Evolutionary conservation across 495 filamentous ascomycete genomes (phyloP), one percentile per base, ranked within the genome.

Genomic region (Talaromyces liani): DNA sequence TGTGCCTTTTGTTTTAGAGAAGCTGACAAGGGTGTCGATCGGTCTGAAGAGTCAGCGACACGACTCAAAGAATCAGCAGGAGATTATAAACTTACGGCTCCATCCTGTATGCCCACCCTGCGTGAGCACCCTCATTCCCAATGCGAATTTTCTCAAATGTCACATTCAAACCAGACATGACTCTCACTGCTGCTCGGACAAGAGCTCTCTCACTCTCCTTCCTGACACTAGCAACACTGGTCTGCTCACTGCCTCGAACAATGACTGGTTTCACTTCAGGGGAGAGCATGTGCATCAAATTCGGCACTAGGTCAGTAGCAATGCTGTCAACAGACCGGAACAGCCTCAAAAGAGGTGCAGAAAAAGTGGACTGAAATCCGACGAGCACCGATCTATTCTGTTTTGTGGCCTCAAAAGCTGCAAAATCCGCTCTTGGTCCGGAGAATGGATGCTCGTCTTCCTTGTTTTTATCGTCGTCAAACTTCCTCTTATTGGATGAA

Each of bases 251-350:
- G 36, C 88, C 88, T 27, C 89, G 86, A 4, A 98, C 84, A 55
- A 97, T 83, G n/a, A 97, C 89, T 0, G 95, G 94, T 66, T 92
- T 97, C 59, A 98, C 85, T 56, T 92, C 88, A 2, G 94, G 94
- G 1, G 92, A 88, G 20, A 98, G 77, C 70, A 98, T 88, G 47
- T 87, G 86, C 55, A 90, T 77, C 2, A 97, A 79, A 71, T 90
- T 91, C 2, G 94, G 94, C 6, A 97, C 70, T 33, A 98, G 84
- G 57, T 96, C 93, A 0, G 84, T 88, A 2, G 89, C 84, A 5
- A 98, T 78, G 57, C 86, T 83, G 60, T 91, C 86, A 1, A 85
- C 74, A 61, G 87, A 90, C 47, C 91, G 87, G 78, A 96, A 97
- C 33, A 88, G 80, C 14, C 93, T 85, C 29, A 82, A 74, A 31